Percentiles rank a stretch among this genome's conserved stretches.
phyloP scores from a whole-genome alignment of 345 rosid species.

The Odontarrhena argentea region DNA sequence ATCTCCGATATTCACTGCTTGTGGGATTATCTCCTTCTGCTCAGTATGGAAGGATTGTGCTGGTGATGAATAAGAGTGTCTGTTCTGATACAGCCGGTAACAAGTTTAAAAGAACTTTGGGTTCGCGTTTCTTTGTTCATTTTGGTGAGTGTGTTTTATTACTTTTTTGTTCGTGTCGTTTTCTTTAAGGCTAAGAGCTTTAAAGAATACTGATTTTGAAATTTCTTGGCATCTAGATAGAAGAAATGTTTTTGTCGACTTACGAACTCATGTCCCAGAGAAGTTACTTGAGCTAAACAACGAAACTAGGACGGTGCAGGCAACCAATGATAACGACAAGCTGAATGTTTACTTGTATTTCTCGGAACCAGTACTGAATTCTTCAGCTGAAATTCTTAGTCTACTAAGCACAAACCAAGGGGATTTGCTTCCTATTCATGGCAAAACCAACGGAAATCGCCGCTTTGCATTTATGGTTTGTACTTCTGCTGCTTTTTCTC shows the following conservation, averaged over 20 bases:
- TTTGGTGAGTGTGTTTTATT: slow-evolving; percentile 57
- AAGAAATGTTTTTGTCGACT: slow-evolving; percentile 63
- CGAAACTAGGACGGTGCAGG: slow-evolving; percentile 72
- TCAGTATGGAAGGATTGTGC: slow-evolving; percentile 62
- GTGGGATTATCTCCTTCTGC: slow-evolving; percentile 61
- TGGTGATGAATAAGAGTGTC: slow-evolving; percentile 71
- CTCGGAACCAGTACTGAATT: slow-evolving; percentile 73
- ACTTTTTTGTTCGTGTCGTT: not conserved
- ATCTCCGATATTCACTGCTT: slow-evolving; percentile 66
- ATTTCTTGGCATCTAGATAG: slow-evolving; percentile 53
- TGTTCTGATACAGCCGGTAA: slow-evolving; percentile 84
- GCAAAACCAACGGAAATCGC: slow-evolving; percentile 59
- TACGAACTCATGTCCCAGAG: slow-evolving; percentile 74
- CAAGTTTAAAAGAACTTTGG: slow-evolving; percentile 58
- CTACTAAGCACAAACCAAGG: slow-evolving; percentile 61
- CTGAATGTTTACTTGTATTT: slow-evolving; percentile 77
- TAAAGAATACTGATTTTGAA: slow-evolving; percentile 8
- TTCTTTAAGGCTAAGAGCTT: not conserved
- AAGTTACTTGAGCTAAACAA: slow-evolving; percentile 61
- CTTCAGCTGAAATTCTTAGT: slow-evolving; percentile 61
- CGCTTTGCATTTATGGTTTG: slow-evolving; percentile 81
- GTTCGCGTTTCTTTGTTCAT: slow-evolving; percentile 72
- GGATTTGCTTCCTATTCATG: slow-evolving; percentile 57
- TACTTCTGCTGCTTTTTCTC: slow-evolving; percentile 20
- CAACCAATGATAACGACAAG: slow-evolving; percentile 64